Conservation (phyloP, 805 yeast species). For the Torulaspora franciscae region DNA sequence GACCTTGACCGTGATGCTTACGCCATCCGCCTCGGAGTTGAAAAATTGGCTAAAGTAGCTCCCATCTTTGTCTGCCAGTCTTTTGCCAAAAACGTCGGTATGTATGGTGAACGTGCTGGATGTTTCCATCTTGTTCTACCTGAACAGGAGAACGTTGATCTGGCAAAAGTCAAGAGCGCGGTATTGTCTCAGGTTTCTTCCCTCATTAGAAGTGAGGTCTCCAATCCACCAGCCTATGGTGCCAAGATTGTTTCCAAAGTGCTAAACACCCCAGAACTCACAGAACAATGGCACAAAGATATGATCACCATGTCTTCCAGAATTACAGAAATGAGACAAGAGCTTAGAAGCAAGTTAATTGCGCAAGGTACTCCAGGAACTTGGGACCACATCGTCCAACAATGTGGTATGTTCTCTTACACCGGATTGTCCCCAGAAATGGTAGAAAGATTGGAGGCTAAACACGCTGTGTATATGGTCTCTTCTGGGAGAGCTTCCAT, state of each 20-base stretch:
- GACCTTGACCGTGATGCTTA: conserved; percentile 76
- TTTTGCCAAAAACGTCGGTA: conserved; percentile 93
- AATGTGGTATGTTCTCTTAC: conserved; percentile 95
- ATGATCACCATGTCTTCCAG: conserved; percentile 82
- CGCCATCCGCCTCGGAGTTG: conserved; percentile 61
- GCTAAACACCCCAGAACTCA: conserved; percentile 60
- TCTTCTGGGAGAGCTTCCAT: conserved; percentile 85
- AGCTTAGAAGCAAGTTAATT: conserved; percentile 56
- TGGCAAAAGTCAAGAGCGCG: conserved; percentile 46
- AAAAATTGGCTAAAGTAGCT: conserved; percentile 40
- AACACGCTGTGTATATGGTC: conserved; percentile 79
- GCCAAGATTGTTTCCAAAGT: conserved; percentile 82
- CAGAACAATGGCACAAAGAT: conserved; percentile 77
- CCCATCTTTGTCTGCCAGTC: conserved; percentile 86
- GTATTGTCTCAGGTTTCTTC: conserved; percentile 70
- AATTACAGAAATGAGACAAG: conserved; percentile 71
- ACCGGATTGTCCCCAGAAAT: conserved; percentile 78
- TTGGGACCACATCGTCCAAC: conserved; percentile 87
- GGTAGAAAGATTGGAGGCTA: conserved; percentile 67
- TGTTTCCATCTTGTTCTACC: conserved; percentile 74
- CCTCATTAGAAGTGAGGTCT: conserved; percentile 76
- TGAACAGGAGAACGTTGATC: conserved; percentile 32
- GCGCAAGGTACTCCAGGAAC: conserved; percentile 74
- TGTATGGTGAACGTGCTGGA: conserved; percentile 97
- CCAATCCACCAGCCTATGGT: conserved; percentile 95